Evolutionary conservation across 1,284 basidiomycete species (phyloP).

Genomic region (Trichosporon sp.): DNA sequence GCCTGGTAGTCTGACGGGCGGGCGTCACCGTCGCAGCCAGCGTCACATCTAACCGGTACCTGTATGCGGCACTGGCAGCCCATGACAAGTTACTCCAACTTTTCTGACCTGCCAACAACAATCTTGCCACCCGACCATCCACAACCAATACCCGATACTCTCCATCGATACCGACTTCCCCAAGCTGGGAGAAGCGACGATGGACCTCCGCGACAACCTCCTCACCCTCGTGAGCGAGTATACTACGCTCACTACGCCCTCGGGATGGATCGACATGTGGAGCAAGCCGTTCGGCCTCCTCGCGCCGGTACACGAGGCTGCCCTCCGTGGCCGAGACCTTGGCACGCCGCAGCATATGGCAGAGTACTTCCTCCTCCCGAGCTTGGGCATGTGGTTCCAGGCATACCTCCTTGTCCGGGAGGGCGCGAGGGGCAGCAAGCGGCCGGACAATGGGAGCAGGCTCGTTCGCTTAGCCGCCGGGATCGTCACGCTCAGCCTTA

Average conservation of each 20-base stretch:
- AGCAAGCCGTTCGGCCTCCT: constrained; percentile 5
- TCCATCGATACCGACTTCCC: too few relatives aligned
- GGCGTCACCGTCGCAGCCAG: too few relatives aligned
- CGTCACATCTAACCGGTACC: too few relatives aligned
- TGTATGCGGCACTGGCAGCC: too few relatives aligned
- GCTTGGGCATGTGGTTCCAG: constrained; percentile 23
- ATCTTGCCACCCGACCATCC: neutral
- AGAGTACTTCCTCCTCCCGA: constrained; percentile 7
- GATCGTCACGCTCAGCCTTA: constrained; percentile 19
- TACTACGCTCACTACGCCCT: neutral
- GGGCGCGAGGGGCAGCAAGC: constrained; percentile 19
- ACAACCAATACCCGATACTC: neutral
- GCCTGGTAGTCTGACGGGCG: too few relatives aligned
- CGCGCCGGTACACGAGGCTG: constrained; percentile 2
- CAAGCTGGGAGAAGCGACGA: too few relatives aligned
- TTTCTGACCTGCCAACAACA: neutral
- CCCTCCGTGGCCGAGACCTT: neutral
- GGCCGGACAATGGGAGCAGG: neutral
- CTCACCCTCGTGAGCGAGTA: neutral
- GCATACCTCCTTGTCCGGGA: constrained; percentile 27
- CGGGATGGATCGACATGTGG: neutral
- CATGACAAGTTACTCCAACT: neutral
- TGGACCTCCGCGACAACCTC: neutral
- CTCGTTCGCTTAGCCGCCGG: constrained; percentile 20
- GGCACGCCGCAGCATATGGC: neutral